Percentiles rank a stretch among this genome's conserved stretches.
phyloP scores from a whole-genome alignment of 106 monocot species.

The Dactylorhiza incarnata region DNA sequence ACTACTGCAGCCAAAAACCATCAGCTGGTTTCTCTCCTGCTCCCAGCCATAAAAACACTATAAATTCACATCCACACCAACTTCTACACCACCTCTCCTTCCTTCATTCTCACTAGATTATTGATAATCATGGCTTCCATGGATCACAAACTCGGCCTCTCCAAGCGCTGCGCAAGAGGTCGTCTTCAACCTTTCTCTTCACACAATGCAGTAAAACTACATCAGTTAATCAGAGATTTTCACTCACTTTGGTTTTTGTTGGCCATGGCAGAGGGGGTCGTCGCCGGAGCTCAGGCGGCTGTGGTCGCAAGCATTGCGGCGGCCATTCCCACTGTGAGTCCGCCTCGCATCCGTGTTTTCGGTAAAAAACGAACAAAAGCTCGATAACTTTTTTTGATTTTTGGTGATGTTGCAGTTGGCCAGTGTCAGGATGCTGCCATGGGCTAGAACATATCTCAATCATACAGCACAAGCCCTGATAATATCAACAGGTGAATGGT shows the following conservation, averaged over 20 bases:
- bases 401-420: constrained; percentile 37
- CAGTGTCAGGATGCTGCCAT: constrained; percentile 85
- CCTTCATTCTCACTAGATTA: not conserved
- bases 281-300: constrained; percentile 86
- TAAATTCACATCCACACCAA: constrained; percentile 5
- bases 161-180: constrained; percentile 46
- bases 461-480: constrained; percentile 87
- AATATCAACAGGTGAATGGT: constrained; percentile 54
- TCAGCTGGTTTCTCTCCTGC: not conserved
- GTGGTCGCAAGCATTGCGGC: constrained; percentile 56
- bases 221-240: not conserved
- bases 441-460: constrained; percentile 77
- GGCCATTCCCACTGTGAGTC: constrained; percentile 70
- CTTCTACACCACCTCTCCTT: not conserved
- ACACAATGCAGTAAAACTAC: no score
- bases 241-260: not conserved
- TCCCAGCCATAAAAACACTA: not conserved
- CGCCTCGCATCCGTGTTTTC: not conserved
- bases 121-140: constrained; percentile 9
- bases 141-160: constrained; percentile 32
- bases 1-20: constrained; percentile 3
- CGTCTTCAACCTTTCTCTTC: not conserved
- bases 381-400: not conserved
- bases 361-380: not conserved
- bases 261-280: constrained; percentile 57